Conservation (phyloP, 2,329 filamentous ascomycete species). For the Botryotinia globosa region DNA sequence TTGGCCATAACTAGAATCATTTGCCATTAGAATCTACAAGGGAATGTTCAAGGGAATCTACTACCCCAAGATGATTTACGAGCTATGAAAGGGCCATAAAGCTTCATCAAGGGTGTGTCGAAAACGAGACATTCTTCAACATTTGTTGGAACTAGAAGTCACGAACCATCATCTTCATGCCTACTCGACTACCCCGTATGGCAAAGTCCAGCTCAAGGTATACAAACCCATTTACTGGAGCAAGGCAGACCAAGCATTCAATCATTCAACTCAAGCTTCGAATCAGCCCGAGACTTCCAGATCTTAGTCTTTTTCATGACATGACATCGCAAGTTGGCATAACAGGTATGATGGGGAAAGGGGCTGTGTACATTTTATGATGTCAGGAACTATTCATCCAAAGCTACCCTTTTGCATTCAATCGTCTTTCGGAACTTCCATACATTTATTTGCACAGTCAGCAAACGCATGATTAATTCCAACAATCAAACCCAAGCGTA, state of each 20-base stretch:
- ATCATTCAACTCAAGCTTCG: background rate
- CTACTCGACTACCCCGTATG: background rate
- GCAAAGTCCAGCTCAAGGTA: background rate
- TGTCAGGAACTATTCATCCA: slow-evolving; percentile 1
- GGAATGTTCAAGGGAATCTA: background rate
- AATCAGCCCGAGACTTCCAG: slow-evolving; percentile 3
- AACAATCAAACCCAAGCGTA: background rate
- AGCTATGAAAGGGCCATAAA: background rate
- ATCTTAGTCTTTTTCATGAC: background rate
- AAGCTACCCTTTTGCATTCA: background rate
- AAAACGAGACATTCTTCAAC: background rate
- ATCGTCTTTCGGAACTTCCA: background rate
- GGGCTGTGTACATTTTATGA: slow-evolving; percentile 10
- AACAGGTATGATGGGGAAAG: background rate
- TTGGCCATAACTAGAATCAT: background rate
- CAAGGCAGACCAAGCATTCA: slow-evolving; percentile 17
- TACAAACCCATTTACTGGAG: slow-evolving; percentile 10
- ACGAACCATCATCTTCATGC: background rate
- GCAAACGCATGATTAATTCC: background rate
- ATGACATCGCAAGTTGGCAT: background rate
- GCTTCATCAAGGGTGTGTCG: background rate
- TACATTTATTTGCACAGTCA: slow-evolving; percentile 13
- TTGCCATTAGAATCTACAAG: background rate
- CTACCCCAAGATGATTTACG: background rate
- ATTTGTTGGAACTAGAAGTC: background rate